Evolutionary conservation across 2,329 filamentous ascomycete genomes (phyloP).

Genomic region (Penicillium sp.): DNA sequence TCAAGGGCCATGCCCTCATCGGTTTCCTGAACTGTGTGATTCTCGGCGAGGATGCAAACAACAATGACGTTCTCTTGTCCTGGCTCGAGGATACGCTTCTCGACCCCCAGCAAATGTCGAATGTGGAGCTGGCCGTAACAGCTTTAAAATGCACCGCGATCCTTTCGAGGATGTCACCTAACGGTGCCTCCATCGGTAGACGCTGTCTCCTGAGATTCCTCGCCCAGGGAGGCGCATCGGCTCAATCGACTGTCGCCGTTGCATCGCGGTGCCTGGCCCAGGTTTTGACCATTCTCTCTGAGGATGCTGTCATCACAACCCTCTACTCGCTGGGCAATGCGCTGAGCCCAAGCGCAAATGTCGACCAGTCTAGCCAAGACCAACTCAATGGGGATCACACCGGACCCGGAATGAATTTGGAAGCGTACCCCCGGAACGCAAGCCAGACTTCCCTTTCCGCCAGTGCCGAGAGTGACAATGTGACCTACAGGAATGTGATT

Average conservation of each 20-base stretch:
- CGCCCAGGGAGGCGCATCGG: constrained; percentile 72
- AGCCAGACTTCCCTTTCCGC: constrained; percentile 70
- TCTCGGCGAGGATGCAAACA: constrained; percentile 78
- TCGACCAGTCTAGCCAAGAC: constrained; percentile 48
- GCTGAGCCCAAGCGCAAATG: constrained; percentile 69
- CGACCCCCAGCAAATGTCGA: constrained; percentile 79
- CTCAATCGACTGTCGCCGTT: constrained; percentile 68
- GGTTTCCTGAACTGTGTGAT: constrained; percentile 84
- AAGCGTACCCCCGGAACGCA: constrained; percentile 37
- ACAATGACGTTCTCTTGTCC: constrained; percentile 73
- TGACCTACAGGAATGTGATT: constrained; percentile 85
- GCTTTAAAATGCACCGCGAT: constrained; percentile 81
- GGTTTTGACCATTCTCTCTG: constrained; percentile 78
- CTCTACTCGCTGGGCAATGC: constrained; percentile 97
- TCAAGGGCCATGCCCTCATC: constrained; percentile 79
- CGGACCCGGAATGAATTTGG: constrained; percentile 53
- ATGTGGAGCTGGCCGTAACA: constrained; percentile 73
- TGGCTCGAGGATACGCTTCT: constrained; percentile 85
- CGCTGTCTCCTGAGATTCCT: constrained; percentile 83
- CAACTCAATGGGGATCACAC: constrained; percentile 37
- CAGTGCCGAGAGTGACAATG: constrained; percentile 74
- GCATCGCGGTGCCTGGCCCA: constrained; percentile 85
- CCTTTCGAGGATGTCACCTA: constrained; percentile 72
- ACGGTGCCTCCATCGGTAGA: constrained; percentile 73
- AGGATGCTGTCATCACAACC: constrained; percentile 92